These are phyloP conservation scores for Furcasterigmium furcatum DNA, from an alignment of 2,329 filamentous ascomycete genomes.

Conservation along the genomic window DNA sequence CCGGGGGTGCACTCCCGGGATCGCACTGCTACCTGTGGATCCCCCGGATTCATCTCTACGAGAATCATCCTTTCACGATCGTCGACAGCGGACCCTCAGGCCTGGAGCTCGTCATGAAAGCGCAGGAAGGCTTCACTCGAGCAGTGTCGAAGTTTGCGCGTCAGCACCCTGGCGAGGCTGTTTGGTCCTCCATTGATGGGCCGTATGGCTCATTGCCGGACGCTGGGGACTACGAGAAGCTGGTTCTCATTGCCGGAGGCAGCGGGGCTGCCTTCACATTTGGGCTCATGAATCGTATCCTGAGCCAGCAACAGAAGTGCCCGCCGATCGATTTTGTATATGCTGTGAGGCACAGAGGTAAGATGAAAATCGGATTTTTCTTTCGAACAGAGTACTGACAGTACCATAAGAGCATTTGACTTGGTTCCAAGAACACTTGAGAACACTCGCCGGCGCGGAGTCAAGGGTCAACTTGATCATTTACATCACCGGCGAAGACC, in stretches of 20 bases:
- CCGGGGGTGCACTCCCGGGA: constrained; percentile 18
- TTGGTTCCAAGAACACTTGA: background rate
- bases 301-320: background rate
- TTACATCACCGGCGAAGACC: background rate
- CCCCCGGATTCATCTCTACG: constrained; percentile 43
- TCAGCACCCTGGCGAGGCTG: constrained; percentile 31
- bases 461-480: background rate
- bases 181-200: constrained; percentile 47
- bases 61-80: constrained; percentile 56
- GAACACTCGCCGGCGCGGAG: background rate
- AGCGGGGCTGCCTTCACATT: constrained; percentile 20
- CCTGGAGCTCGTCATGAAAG: constrained; percentile 47
- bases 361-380: background rate
- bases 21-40: constrained; percentile 54
- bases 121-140: constrained; percentile 48
- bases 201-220: constrained; percentile 50
- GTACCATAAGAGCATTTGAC: background rate
- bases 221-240: constrained; percentile 19
- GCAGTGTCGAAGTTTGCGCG: constrained; percentile 41
- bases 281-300: constrained; percentile 9
- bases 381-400: background rate
- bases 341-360: constrained; percentile 2
- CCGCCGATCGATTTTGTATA: constrained; percentile 4
- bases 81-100: constrained; percentile 33
- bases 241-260: constrained; percentile 16